A percentile compares a stretch with the other conserved stretches of the same genome.
These are phyloP conservation scores for Rubus parviflorus DNA, from an alignment of 306 rosid species.

Conservation along the genomic window DNA sequence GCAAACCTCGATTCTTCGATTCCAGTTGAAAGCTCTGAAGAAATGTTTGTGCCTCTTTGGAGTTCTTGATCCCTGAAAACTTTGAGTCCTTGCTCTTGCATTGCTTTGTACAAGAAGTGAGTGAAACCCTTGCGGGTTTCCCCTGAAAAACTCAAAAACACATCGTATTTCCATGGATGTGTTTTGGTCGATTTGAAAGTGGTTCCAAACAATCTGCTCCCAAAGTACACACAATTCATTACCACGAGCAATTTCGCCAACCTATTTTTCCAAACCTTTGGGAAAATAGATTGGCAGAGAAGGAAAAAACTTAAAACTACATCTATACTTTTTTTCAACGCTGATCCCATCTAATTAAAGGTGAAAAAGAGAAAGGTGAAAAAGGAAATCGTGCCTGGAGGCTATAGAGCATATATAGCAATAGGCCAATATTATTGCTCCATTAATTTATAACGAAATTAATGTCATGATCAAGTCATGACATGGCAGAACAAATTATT, in stretches of 20 bases:
- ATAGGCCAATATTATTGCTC: too few relatives aligned
- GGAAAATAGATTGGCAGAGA: neutral
- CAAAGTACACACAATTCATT: neutral
- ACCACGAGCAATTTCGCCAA: neutral
- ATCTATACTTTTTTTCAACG: neutral
- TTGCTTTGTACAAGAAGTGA: neutral
- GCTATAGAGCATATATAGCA: neutral
- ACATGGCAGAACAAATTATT: neutral
- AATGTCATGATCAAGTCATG: too few relatives aligned
- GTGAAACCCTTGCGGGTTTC: conserved; percentile 11
- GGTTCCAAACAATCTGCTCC: neutral
- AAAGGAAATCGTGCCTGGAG: neutral
- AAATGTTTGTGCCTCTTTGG: neutral
- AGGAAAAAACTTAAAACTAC: neutral
- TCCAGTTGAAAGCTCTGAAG: neutral
- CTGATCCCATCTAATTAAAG: neutral
- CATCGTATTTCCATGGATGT: neutral
- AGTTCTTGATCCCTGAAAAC: neutral
- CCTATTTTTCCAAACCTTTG: neutral
- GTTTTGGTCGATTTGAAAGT: neutral
- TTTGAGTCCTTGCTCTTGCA: neutral
- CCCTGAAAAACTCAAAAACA: neutral
- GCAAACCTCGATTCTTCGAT: neutral
- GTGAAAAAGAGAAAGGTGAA: neutral
- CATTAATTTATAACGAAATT: too few relatives aligned